Base-by-base conservation (phyloP, 306 rosid species). In the Rosa rugosa region DNA sequence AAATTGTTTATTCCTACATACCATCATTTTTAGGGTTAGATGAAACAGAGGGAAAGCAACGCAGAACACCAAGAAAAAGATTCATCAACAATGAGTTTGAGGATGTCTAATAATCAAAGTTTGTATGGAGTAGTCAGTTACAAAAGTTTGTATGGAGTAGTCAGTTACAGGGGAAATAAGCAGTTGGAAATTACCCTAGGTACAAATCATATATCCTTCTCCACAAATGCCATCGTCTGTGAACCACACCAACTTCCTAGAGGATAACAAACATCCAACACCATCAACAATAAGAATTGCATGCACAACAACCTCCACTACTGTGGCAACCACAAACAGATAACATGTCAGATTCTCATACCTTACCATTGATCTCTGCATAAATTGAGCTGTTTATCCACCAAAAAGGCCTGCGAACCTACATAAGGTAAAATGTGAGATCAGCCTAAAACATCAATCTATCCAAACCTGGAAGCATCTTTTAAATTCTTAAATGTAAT, bases 361-460 rank as follows among this genome's bases (percentile, higher is more conserved):
- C 98, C 97, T 91, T 89, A 77, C 99, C 97, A 76, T 95, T 87
- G 83, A 95, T 83, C 90, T 95, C 99, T 18, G 95, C 91, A 76
- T 90, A 92, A 69, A 95, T 95, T 81, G 99, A 95, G 88, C 99
- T 95, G 65, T 91, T 92, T 84, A 95, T 82, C 99, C 99, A 95
- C 99, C 99, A 95, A 87, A 95, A 91, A 80, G 99, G 99, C 81
- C 99, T 86, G 49, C 97, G 92, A 69, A 91, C 99, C 99, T 95
- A 85, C 76, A 57, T 62, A 78, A 50, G 54, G 82, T 77, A 71
- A 83, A 73, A 66, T 47, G 65, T 11, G 80, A 12, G 53, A 75
- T 81, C 78, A 82, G 79, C 70, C 74, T 25, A 76, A 79, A 77
- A 81, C 36, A 38, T 49, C 75, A 67, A 71, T 12, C 8, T 63